A percentile compares a stretch with the other conserved stretches of the same genome.
phyloP scores from a whole-genome alignment of 352 stramenopile species.

The Phytophthora parvispora region DNA sequence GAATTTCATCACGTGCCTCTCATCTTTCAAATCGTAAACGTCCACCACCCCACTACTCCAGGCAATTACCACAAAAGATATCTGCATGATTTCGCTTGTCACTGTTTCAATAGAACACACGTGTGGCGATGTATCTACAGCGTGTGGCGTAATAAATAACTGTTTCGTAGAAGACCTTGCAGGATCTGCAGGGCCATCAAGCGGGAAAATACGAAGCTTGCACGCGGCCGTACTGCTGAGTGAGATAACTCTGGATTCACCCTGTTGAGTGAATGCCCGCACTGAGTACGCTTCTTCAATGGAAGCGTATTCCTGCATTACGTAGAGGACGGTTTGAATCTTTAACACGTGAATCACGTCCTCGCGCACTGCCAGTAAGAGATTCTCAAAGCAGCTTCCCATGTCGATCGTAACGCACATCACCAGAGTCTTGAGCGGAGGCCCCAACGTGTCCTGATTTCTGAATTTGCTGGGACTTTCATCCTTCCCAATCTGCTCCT shows the following conservation, averaged over 20 bases:
- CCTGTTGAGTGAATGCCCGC: conserved; percentile 15
- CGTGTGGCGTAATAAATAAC: conserved; percentile 23
- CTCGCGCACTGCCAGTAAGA: conserved; percentile 59
- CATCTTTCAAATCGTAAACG: conserved; percentile 33
- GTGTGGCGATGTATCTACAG: not conserved
- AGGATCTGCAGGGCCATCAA: conserved; percentile 9
- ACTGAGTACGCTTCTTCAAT: conserved; percentile 33
- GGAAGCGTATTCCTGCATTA: conserved; percentile 28
- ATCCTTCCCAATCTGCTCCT: conserved; percentile 21
- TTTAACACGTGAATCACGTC: conserved; percentile 81
- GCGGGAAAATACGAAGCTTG: conserved; percentile 29
- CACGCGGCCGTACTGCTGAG: conserved; percentile 27
- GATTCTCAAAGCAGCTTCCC: conserved; percentile 52
- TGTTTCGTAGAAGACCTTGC: not conserved
- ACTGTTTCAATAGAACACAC: conserved; percentile 34
- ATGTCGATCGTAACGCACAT: conserved; percentile 69
- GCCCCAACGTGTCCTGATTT: conserved; percentile 24
- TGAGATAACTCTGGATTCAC: conserved; percentile 22
- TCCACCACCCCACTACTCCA: conserved; percentile 67
- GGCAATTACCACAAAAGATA: conserved; percentile 47
- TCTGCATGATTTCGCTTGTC: conserved; percentile 4
- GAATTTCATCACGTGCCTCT: conserved; percentile 43
- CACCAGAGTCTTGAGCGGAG: conserved; percentile 23
- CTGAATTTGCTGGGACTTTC: conserved; percentile 10
- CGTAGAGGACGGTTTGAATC: conserved; percentile 57